Evolutionary conservation across 176 grass and related monocot genomes (phyloP).

Genomic region (Alopecurus myosuroides): DNA sequence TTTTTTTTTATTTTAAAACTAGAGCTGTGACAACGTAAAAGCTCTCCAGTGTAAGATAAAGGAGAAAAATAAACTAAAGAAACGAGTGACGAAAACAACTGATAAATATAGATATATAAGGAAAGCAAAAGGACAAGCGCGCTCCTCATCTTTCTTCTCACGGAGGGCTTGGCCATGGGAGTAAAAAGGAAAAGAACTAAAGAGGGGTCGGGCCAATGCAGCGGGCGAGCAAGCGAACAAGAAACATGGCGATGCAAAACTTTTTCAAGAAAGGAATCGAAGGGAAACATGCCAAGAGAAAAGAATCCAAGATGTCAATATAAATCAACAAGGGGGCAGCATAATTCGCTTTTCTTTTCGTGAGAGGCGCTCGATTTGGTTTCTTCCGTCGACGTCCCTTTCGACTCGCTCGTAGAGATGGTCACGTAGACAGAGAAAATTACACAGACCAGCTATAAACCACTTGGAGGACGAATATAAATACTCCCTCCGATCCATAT

Average conservation of each 20-base stretch:
- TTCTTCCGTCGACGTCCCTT: slow-evolving; percentile 7
- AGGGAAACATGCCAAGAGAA: neutral
- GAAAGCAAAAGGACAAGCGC: slow-evolving; percentile 26
- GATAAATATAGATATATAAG: neutral
- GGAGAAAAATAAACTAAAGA: neutral
- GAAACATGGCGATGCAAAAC: slow-evolving; percentile 1
- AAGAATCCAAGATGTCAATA: slow-evolving; percentile 10
- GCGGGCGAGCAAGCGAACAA: neutral
- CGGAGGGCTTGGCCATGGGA: neutral
- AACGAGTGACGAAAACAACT: neutral
- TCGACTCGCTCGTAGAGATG: neutral
- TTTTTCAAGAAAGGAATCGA: slow-evolving; percentile 12
- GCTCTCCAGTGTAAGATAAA: neutral
- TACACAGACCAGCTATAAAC: too few relatives aligned
- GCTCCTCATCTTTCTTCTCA: slow-evolving; percentile 9
- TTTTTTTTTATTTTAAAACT: neutral
- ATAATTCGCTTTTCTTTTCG: slow-evolving; percentile 24
- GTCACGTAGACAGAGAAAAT: neutral
- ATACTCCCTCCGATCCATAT: too few relatives aligned
- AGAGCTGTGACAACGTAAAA: neutral
- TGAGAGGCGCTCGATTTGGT: slow-evolving; percentile 12
- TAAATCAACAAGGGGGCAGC: neutral
- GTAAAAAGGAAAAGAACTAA: slow-evolving; percentile 3
- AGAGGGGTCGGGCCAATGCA: neutral
- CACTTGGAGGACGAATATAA: too few relatives aligned